Evolutionary conservation across 2,329 filamentous ascomycete species (phyloP).

Genomic region (Cercospora sp.): DNA sequence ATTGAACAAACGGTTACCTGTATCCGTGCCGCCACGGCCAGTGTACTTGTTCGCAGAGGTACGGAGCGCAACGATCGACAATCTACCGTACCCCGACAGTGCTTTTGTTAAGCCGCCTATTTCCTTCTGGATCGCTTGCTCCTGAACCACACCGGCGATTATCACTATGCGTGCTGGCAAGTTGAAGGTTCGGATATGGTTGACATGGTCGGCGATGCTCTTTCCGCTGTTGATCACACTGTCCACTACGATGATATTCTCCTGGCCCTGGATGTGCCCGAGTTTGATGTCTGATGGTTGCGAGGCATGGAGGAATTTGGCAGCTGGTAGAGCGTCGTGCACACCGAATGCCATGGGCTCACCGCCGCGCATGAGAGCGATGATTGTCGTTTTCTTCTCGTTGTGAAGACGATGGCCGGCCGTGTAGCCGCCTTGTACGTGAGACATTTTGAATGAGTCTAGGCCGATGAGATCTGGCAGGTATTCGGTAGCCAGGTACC

Average conservation of each 20-base stretch:
- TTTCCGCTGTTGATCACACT: constrained; percentile 61
- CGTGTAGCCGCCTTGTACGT: constrained; percentile 53
- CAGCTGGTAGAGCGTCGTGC: constrained; percentile 53
- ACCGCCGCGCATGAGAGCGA: constrained; percentile 64
- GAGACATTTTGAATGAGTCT: constrained; percentile 50
- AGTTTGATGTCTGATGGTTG: constrained; percentile 45
- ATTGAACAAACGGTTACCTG: constrained; percentile 61
- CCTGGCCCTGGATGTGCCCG: constrained; percentile 44
- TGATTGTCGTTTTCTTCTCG: constrained; percentile 55
- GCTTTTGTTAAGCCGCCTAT: constrained; percentile 26
- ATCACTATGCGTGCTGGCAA: constrained; percentile 52
- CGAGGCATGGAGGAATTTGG: constrained; percentile 54
- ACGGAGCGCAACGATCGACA: constrained; percentile 55
- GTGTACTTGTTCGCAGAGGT: constrained; percentile 59
- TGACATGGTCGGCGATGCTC: constrained; percentile 52
- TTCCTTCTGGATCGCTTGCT: constrained; percentile 30
- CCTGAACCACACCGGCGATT: constrained; percentile 58
- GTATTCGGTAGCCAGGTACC: constrained; percentile 55
- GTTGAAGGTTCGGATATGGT: constrained; percentile 47
- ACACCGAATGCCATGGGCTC: constrained; percentile 63
- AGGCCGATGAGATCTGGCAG: constrained; percentile 52
- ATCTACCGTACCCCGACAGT: constrained; percentile 25
- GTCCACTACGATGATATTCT: constrained; percentile 57
- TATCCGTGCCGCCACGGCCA: constrained; percentile 56
- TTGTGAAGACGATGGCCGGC: constrained; percentile 50